Conservation (phyloP, 257 asterid species). For the Prunella vulgaris region DNA sequence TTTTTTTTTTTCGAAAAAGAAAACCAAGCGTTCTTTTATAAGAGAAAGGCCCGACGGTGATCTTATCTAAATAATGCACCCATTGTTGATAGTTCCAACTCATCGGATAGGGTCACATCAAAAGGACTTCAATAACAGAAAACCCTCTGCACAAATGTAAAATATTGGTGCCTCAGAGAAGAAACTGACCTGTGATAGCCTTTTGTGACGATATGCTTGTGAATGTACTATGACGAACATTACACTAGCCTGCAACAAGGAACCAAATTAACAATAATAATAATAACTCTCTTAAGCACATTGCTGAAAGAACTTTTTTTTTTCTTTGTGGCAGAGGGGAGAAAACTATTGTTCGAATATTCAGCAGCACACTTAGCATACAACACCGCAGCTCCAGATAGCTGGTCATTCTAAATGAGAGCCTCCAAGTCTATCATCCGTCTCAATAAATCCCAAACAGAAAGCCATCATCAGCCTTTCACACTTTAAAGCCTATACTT, state of each 20-base stretch:
- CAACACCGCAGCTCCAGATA: constrained; percentile 42
- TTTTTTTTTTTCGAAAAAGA: background rate
- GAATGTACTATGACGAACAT: too few species aligned
- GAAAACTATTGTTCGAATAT: constrained; percentile 23
- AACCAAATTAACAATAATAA: background rate
- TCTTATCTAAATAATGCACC: background rate
- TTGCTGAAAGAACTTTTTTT: constrained; percentile 17
- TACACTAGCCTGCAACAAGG: constrained; percentile 7
- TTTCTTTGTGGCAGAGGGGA: background rate
- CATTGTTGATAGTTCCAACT: background rate
- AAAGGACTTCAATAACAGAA: background rate
- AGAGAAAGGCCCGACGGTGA: background rate
- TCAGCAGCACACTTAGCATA: constrained; percentile 30
- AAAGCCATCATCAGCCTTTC: constrained; percentile 31
- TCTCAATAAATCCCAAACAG: constrained; percentile 28
- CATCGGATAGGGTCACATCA: background rate
- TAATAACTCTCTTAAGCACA: constrained; percentile 5
- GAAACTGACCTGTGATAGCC: background rate
- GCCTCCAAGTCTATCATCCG: constrained; percentile 27
- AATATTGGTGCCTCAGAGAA: background rate
- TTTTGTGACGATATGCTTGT: background rate
- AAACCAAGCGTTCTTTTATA: background rate
- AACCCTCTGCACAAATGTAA: background rate
- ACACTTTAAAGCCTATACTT: constrained; percentile 40
- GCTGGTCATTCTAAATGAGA: constrained; percentile 32